Evolutionary conservation across 1,284 basidiomycete genomes (phyloP), one percentile per base, ranked within the genome.

Genomic region (Hemileia vastatrix): DNA sequence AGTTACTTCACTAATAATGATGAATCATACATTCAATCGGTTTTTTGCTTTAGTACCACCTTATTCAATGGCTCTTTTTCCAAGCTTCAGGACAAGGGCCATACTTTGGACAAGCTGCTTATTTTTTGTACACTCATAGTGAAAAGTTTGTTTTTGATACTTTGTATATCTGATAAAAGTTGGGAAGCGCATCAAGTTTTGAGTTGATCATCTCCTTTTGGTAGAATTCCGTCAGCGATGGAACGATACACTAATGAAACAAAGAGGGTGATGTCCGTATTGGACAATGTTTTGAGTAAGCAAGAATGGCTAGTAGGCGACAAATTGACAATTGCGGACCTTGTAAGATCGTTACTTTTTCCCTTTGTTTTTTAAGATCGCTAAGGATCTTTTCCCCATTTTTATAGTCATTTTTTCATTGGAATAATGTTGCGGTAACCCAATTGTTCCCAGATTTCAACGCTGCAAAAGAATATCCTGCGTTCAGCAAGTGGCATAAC

Each of bases 31-130:
- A n/a, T n/a, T n/a, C n/a, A 15, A 8, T 27, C 15, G 4, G 18
- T 21, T 21, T n/a, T n/a, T 23, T 24, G 13, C 18, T 24, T 23
- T 21, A 53, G 51, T 53, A 53, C 32, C 3, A 33, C 15, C 51
- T 32, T 32, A 24, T 53, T 24, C 51, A 53, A 53, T 53, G 51
- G 51, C 27, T 53, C 9, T 53, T 53, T 36, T 53, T 53, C 51
- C 51, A 53, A 53, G 51, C 51, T 53, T 53, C 51, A 6, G 51
- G 51, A 24, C 51, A 53, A 53, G 51, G 51, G 9, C 51, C 51
- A 27, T 53, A 53, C 32, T 53, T 53, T 19, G 51, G 51, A 15
- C 51, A 53, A 53, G 51, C 51, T 19, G 24, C 18, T 6, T 53
- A 32, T 24, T 53, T 53, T 27, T 9, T 18, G 23, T 32, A 32